Evolutionary conservation across 2,329 filamentous ascomycete genomes (phyloP).

Genomic region (Penicillium sp.): DNA sequence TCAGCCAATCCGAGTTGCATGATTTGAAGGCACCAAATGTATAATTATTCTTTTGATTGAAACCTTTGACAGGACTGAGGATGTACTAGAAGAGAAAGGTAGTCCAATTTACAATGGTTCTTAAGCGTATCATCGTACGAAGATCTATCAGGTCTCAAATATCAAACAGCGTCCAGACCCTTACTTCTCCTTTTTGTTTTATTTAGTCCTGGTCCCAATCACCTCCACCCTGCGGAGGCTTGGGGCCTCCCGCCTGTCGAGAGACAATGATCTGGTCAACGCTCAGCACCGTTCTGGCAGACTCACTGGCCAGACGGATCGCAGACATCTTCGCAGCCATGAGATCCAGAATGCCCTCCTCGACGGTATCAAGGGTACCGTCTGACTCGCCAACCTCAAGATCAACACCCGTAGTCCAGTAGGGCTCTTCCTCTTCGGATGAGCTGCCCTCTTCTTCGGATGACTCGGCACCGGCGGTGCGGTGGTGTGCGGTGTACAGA

Average conservation of each 20-base stretch:
- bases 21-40: not conserved
- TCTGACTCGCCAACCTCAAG: constrained; percentile 83
- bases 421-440: constrained; percentile 68
- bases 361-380: constrained; percentile 81
- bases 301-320: constrained; percentile 93
- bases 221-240: constrained; percentile 92
- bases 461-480: constrained; percentile 27
- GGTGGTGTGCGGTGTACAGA: constrained; percentile 89
- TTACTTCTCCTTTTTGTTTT: constrained; percentile 15
- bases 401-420: constrained; percentile 91
- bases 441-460: constrained; percentile 37
- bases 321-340: constrained; percentile 94
- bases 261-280: constrained; percentile 99
- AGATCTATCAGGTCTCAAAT: constrained; percentile 27
- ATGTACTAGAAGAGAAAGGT: constrained; percentile 4
- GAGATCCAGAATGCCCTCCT: constrained; percentile 88
- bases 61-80: constrained; percentile 3
- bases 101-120: constrained; percentile 12
- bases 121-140: constrained; percentile 26
- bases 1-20: too few relatives aligned
- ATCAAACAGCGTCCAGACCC: constrained; percentile 12
- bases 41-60: not conserved
- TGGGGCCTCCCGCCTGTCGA: constrained; percentile 93
- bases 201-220: constrained; percentile 68
- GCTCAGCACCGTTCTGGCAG: constrained; percentile 87